Conservation (phyloP, 177 flowering plant species). For the Tripterygium wilfordii region DNA sequence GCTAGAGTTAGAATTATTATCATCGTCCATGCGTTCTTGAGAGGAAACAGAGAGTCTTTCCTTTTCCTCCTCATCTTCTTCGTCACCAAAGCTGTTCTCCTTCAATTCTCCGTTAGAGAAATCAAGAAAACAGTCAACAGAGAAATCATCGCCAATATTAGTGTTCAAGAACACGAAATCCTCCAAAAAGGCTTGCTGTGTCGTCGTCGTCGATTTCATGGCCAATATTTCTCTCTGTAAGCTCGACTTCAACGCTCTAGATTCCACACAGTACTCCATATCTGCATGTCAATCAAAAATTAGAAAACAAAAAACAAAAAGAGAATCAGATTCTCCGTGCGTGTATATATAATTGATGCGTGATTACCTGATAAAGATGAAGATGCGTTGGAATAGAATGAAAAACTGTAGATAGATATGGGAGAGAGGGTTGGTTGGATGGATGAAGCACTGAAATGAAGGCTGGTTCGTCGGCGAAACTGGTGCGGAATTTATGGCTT, state of each 20-base stretch:
- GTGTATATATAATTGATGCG: neutral
- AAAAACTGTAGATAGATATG: constrained; percentile 5
- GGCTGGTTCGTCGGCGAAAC: constrained; percentile 39
- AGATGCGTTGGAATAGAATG: no score
- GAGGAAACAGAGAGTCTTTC: constrained; percentile 31
- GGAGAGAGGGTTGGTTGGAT: constrained; percentile 2
- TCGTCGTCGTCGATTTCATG: constrained; percentile 21
- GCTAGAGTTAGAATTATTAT: constrained; percentile 22
- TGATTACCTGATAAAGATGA: constrained; percentile 14
- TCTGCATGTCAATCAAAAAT: neutral
- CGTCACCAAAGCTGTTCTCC: constrained; percentile 6
- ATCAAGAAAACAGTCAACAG: constrained; percentile 68
- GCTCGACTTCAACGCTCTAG: constrained; percentile 57
- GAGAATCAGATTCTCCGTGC: neutral
- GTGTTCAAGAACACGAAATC: constrained; percentile 19
- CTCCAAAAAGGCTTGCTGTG: constrained; percentile 23
- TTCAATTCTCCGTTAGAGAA: constrained; percentile 43
- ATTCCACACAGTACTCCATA: constrained; percentile 52
- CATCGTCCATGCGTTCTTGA: constrained; percentile 20
- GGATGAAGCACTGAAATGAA: constrained; percentile 33
- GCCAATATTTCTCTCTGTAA: constrained; percentile 38
- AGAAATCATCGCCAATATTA: constrained; percentile 36
- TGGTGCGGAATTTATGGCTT: constrained; percentile 35
- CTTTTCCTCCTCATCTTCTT: constrained; percentile 24
- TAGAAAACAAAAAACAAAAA: neutral